These are phyloP conservation scores for Chlamydomonas eustigma DNA, from an alignment of 139 green algal genomes.

Conservation along the genomic window DNA sequence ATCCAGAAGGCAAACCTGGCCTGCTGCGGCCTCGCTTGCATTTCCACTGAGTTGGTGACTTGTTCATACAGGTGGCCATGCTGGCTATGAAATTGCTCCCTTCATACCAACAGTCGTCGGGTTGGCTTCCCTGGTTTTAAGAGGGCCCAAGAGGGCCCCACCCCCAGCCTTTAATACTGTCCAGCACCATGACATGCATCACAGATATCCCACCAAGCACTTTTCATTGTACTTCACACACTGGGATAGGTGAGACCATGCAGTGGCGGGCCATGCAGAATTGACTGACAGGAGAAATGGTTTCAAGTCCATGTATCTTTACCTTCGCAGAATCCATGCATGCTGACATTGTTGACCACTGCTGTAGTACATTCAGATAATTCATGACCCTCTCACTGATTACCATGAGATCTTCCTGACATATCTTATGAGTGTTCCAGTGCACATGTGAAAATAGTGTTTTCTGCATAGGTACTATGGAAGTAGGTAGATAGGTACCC, in stretches of 20 bases:
- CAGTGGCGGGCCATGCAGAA: background rate
- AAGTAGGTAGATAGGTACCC: background rate
- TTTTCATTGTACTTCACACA: conserved; percentile 92
- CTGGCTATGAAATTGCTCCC: conserved; percentile 80
- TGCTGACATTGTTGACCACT: too few species aligned
- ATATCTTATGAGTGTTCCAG: background rate
- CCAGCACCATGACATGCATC: conserved; percentile 89
- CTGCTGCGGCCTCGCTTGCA: too few species aligned
- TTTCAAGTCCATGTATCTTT: background rate
- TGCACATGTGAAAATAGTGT: background rate
- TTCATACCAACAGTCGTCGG: conserved; percentile 71
- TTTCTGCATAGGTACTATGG: background rate
- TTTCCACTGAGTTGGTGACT: too few species aligned
- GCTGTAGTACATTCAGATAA: too few species aligned
- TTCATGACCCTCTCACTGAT: background rate
- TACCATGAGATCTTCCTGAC: background rate
- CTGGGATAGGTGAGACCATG: conserved; percentile 71
- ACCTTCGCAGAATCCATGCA: too few species aligned
- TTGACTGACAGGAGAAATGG: background rate
- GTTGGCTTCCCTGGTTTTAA: conserved; percentile 9
- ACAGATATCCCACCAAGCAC: conserved; percentile 65
- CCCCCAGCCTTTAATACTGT: conserved; percentile 73
- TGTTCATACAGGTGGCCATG: conserved; percentile 71
- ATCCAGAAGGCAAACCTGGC: too few species aligned
- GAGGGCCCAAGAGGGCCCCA: background rate